Evolutionary conservation across 2,329 filamentous ascomycete species (phyloP).

Genomic region (Dissoconium aciculare): DNA sequence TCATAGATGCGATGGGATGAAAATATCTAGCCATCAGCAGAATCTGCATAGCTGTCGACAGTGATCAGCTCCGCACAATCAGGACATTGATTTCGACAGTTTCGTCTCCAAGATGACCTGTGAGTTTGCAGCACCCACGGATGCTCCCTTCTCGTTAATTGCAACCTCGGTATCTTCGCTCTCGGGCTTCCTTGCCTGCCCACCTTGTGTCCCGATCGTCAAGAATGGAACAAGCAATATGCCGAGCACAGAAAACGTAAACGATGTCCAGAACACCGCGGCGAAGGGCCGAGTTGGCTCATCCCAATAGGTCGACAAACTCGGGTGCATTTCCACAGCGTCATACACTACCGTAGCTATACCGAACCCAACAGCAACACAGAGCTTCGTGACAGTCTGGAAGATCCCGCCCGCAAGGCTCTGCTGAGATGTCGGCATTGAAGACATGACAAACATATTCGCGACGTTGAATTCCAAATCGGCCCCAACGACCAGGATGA

Average conservation of each 20-base stretch:
- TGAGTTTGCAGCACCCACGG: no score
- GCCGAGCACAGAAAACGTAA: conserved; percentile 31
- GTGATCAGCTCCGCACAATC: no score
- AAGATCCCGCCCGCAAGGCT: conserved; percentile 53
- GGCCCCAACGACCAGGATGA: conserved; percentile 48
- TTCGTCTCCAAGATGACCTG: no score
- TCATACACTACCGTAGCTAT: conserved; percentile 48
- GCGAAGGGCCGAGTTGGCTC: conserved; percentile 34
- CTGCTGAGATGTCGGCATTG: conserved; percentile 47
- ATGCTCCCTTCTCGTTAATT: no score
- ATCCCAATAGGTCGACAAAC: conserved; percentile 29
- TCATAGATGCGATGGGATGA: no score
- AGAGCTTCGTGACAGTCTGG: conserved; percentile 49
- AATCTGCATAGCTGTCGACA: no score
- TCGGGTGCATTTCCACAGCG: conserved; percentile 25
- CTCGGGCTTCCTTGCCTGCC: no score
- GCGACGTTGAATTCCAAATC: conserved; percentile 58
- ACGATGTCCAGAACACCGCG: conserved; percentile 37
- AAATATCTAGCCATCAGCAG: no score
- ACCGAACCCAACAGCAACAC: conserved; percentile 44
- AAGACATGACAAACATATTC: conserved; percentile 59
- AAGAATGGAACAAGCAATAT: conserved; percentile 39
- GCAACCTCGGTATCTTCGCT: no score
- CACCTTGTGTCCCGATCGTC: conserved; percentile 39
- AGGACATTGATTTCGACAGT: no score